Conservation (phyloP, 371 early-diverging fungal genomes). For the Apophysomyces variabilis region DNA sequence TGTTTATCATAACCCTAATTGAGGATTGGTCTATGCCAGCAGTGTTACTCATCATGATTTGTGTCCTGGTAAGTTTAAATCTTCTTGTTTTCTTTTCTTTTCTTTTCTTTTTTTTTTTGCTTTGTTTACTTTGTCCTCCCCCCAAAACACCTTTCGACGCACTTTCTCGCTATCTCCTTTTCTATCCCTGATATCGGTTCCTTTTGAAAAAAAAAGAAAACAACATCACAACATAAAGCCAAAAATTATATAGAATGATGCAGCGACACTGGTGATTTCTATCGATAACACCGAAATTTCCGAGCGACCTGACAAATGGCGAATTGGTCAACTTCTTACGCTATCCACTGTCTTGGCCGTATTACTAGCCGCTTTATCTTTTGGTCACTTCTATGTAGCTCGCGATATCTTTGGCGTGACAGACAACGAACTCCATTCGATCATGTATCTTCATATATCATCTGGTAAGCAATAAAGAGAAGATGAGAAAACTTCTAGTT, state of each 20-base stretch:
- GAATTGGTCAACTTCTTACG: conserved; percentile 86
- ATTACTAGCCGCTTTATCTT: conserved; percentile 76
- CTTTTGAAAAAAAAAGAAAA: no score
- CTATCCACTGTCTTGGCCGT: conserved; percentile 78
- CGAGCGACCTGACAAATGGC: conserved; percentile 88
- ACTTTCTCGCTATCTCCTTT: no score
- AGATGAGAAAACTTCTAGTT: conserved; percentile 5
- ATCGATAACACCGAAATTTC: conserved; percentile 92
- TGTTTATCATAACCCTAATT: conserved; percentile 84
- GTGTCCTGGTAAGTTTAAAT: conserved; percentile 60
- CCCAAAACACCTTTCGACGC: no score
- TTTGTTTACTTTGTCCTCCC: not conserved
- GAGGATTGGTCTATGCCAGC: conserved; percentile 85
- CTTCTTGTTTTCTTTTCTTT: not conserved
- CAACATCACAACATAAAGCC: no score
- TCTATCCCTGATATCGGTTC: no score
- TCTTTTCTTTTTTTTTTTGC: no score
- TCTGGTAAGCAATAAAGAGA: conserved; percentile 52
- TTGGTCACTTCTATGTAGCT: conserved; percentile 83
- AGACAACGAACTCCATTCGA: conserved; percentile 64
- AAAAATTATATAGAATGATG: conserved; percentile 67
- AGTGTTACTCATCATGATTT: conserved; percentile 83
- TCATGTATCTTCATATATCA: conserved; percentile 92
- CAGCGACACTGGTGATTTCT: conserved; percentile 90
- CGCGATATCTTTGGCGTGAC: conserved; percentile 62